Base-by-base conservation (phyloP, 805 yeast genomes). In the Kuraishia piskuri region DNA sequence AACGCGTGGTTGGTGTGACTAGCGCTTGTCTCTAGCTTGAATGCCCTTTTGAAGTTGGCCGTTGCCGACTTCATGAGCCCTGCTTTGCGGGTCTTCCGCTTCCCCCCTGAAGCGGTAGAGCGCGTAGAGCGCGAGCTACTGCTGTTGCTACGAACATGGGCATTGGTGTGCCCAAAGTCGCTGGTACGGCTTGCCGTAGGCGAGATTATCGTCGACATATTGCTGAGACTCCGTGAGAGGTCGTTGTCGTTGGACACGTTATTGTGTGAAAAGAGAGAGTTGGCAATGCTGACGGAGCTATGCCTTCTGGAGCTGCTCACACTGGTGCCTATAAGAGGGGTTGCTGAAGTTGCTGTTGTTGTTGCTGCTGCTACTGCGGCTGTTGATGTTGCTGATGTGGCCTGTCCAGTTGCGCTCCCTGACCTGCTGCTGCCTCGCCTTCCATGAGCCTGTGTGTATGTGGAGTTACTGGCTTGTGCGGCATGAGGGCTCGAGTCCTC, bases 241-340 rank as follows among this genome's bases (percentile, higher is more conserved):
- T 37, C 46, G 37, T 24, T 25, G 46, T 44, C 25, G 21, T 49
- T 44, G 25, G 65, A 58, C 65, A 71, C 57, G 71, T 56, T 51
- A 66, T 22, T 44, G 17, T 55, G 51, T 25, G 52, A 52, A 50
- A 49, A 24, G 9, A 37, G 19, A 50, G 57, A 36, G 47, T 21
- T 37, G 45, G 50, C 46, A 24, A 19, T 14, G n/a, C 36, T 5
- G 67, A 59, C 3, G 74, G 64, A 46, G 44, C 50, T 51, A 19
- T 21, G 53, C 22, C 55, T 23, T 50, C 54, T 52, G 3, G 46
- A 36, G 7, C 45, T 20, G 10, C 19, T 23, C 17, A 23, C 20
- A 19, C 47, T 44, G 40, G 40, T 31, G 17, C n/a, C n/a, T n/a
- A n/a, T n/a, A n/a, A n/a, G n/a, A n/a, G n/a, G n/a, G n/a, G n/a